phyloP scores from a whole-genome alignment of 2,329 filamentous ascomycete genomes.

The Aureobasidium leucospermi region DNA sequence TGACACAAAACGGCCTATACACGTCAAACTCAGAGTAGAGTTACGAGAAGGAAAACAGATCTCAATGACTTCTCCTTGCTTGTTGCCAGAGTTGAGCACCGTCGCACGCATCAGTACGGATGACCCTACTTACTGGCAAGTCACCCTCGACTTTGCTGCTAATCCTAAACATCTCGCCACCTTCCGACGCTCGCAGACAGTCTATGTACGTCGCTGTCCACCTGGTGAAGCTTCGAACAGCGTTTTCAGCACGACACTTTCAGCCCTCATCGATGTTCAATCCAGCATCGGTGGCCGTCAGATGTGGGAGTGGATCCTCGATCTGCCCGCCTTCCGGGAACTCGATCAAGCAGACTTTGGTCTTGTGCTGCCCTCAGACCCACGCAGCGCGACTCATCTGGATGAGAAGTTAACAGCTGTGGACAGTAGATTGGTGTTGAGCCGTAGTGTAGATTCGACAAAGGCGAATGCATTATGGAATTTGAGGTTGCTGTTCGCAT shows the following conservation, averaged over 20 bases:
- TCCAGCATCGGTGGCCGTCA: slow-evolving; percentile 25
- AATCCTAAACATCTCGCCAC: slow-evolving; percentile 55
- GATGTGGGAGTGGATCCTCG: slow-evolving; percentile 69
- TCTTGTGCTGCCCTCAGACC: slow-evolving; percentile 34
- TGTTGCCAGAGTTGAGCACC: slow-evolving; percentile 57
- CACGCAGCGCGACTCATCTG: slow-evolving; percentile 37
- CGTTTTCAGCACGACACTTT: slow-evolving; percentile 63
- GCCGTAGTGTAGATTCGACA: slow-evolving; percentile 30
- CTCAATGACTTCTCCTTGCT: slow-evolving; percentile 45
- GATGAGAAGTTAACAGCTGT: slow-evolving; percentile 55
- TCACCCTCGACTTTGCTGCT: slow-evolving; percentile 64
- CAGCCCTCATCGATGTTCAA: slow-evolving; percentile 60
- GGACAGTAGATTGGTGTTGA: slow-evolving; percentile 63
- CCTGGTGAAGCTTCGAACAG: slow-evolving; percentile 44
- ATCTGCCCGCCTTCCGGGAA: slow-evolving; percentile 45
- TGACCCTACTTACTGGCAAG: slow-evolving; percentile 68
- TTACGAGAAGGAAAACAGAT: slow-evolving; percentile 20
- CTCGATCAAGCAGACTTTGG: slow-evolving; percentile 58
- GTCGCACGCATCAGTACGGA: slow-evolving; percentile 56
- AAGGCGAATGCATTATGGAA: slow-evolving; percentile 55
- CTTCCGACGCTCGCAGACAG: slow-evolving; percentile 62
- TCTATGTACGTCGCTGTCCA: slow-evolving; percentile 65
- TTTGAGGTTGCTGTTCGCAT: slow-evolving; percentile 56
- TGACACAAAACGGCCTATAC: slow-evolving; percentile 70
- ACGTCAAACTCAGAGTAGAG: slow-evolving; percentile 22